A percentile compares a stretch with the other conserved stretches of the same genome.
phyloP scores from a whole-genome alignment of 129 eudicot species.

The Chrysanthemum makinoi region DNA sequence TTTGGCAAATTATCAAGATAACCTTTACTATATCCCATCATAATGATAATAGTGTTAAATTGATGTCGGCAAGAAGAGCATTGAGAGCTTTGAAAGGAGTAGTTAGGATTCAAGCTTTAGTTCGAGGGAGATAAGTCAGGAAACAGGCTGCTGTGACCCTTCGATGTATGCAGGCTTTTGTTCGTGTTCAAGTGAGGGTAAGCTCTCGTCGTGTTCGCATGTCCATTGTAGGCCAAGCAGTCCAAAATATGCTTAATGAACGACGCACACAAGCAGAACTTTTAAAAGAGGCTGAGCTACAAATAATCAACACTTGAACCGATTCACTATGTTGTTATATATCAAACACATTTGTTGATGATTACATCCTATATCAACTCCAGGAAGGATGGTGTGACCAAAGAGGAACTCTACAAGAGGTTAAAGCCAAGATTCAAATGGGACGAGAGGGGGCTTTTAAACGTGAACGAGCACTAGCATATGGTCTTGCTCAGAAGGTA shows the following conservation, averaged over 20 bases:
- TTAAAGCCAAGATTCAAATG: slow-evolving; percentile 85
- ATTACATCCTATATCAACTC: background rate
- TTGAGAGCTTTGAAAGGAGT: slow-evolving; percentile 87
- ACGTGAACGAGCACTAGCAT: slow-evolving; percentile 93
- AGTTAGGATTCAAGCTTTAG: slow-evolving; percentile 94
- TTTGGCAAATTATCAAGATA: no score
- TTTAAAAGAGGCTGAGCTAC: slow-evolving; percentile 84
- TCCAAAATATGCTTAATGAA: slow-evolving; percentile 73
- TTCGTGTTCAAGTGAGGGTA: slow-evolving; percentile 89
- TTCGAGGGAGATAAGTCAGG: slow-evolving; percentile 89
- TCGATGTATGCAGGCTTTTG: slow-evolving; percentile 98
- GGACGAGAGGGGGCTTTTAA: slow-evolving; percentile 90
- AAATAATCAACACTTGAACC: background rate
- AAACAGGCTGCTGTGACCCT: slow-evolving; percentile 98
- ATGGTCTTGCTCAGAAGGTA: slow-evolving; percentile 90
- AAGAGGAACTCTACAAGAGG: slow-evolving; percentile 71
- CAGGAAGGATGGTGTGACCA: slow-evolving; percentile 99
- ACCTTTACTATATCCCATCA: no score
- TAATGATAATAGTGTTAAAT: background rate
- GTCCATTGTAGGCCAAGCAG: slow-evolving; percentile 97
- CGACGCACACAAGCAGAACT: slow-evolving; percentile 59
- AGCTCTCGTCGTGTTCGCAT: slow-evolving; percentile 94
- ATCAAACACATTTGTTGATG: background rate
- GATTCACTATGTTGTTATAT: background rate
- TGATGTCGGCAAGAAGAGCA: slow-evolving; percentile 83